Percentiles rank a stretch among this genome's conserved stretches.
phyloP scores from a whole-genome alignment of 2,329 filamentous ascomycete species.

The Chalara sp. region DNA sequence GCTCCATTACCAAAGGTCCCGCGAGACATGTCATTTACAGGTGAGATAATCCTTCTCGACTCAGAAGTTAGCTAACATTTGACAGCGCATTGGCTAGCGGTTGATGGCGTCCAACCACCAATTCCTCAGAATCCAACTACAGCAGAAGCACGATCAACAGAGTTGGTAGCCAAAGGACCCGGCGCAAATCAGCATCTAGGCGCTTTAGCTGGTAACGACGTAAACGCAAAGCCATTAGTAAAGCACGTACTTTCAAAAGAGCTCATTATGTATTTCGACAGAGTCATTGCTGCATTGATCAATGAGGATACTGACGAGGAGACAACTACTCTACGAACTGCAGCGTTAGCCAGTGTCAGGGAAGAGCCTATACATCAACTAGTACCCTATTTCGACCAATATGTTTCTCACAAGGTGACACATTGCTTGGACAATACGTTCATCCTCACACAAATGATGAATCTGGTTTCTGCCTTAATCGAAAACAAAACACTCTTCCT shows the following conservation, averaged over 20 bases:
- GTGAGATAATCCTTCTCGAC: conserved; percentile 38
- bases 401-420: conserved; percentile 91
- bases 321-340: conserved; percentile 64
- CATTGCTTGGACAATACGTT: conserved; percentile 89
- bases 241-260: conserved; percentile 97
- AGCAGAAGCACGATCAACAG: conserved; percentile 74
- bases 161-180: conserved; percentile 83
- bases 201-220: conserved; percentile 74
- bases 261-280: conserved; percentile 93
- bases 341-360: conserved; percentile 76
- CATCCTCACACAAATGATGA: conserved; percentile 85
- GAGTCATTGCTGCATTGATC: conserved; percentile 81
- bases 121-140: conserved; percentile 94
- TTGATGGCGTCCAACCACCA: conserved; percentile 93
- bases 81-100: conserved; percentile 89
- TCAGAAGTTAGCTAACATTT: conserved; percentile 5
- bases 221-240: conserved; percentile 80
- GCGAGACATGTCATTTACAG: conserved; percentile 84
- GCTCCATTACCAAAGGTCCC: conserved; percentile 91
- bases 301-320: conserved; percentile 82
- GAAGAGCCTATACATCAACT: conserved; percentile 93
- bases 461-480: conserved; percentile 76
- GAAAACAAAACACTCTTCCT: conserved; percentile 75
- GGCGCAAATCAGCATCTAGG: conserved; percentile 81
- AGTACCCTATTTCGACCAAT: conserved; percentile 93